Evolutionary conservation across 805 yeast species (phyloP).

Genomic region (Barnettozyma wickerhamii): DNA sequence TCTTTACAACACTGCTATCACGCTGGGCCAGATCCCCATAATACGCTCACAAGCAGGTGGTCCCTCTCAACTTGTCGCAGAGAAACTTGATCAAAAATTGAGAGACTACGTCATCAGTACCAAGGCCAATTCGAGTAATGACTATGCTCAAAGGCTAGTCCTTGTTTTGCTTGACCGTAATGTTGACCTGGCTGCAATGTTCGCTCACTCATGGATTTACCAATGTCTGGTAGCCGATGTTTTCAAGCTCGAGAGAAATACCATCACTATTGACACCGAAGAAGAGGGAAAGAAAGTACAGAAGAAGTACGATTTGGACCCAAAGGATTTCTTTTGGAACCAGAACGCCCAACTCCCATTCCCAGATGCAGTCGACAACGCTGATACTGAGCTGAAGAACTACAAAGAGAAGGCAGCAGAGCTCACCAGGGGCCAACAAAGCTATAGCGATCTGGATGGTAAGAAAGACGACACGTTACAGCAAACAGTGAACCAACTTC

Average conservation of each 20-base stretch:
- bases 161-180: constrained; percentile 82
- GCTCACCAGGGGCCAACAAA: constrained; percentile 69
- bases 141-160: constrained; percentile 59
- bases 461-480: constrained; percentile 53
- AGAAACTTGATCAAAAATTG: constrained; percentile 74
- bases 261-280: constrained; percentile 56
- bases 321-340: constrained; percentile 89
- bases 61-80: constrained; percentile 92
- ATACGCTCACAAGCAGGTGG: constrained; percentile 90
- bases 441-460: constrained; percentile 71
- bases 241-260: constrained; percentile 74
- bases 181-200: constrained; percentile 88
- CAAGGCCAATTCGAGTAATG: constrained; percentile 25
- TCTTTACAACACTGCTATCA: constrained; percentile 71
- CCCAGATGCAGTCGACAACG: constrained; percentile 98
- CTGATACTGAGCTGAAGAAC: constrained; percentile 73
- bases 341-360: constrained; percentile 83
- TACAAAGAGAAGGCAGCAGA: constrained; percentile 89
- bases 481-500: constrained; percentile 86
- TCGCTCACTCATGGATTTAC: constrained; percentile 96
- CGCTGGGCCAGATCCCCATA: constrained; percentile 78
- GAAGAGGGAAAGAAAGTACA: constrained; percentile 35
- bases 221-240: constrained; percentile 96
- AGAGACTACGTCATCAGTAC: constrained; percentile 81
- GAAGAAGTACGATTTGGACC: constrained; percentile 82